Base-by-base conservation (phyloP, 495 filamentous ascomycete genomes). In the Aspergillus cavernicola region DNA sequence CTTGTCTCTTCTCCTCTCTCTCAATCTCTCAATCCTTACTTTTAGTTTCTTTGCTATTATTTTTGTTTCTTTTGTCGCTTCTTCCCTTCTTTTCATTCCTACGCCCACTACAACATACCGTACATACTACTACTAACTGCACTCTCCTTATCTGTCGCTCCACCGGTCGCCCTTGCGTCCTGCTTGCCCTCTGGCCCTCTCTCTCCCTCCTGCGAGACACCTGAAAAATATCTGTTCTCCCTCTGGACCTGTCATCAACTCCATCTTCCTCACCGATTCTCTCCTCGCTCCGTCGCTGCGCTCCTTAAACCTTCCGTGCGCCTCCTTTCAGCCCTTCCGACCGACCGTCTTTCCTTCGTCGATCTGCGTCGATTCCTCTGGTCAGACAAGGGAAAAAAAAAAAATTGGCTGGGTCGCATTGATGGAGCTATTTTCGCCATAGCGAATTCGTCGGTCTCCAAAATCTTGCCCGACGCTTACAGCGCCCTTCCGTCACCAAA, bases 401-500 rank as follows among this genome's bases (percentile, higher is more conserved):
- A 11, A 47, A 0, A 24, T 36, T 35, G 6, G 28, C 18, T 36
- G 8, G 44, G 44, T 48, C 47, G 53, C 53, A 50, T 57, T 56
- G 53, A 64, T 64, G 62, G 62, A 59, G 62, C 23, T 40, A 45
- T 38, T 52, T 37, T 38, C 36, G 39, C 50, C 52, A 38, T 58
- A 59, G 40, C 23, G 16, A 50, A 44, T 19, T 24, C 31, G 16
- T 48, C 41, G 15, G 15, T 47, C 26, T 44, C 13, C 20, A 13
- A 32, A 13, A 32, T 20, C 46, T 22, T 5, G 20, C 55, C 46
- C 46, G 41, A 36, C 4, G 3, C 38, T 39, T 22, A 37, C 50
- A 71, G 15, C 32, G 71, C 72, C 68, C 66, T 66, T 54, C 52
- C 66, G 36, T 59, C 67, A 35, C 18, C 44, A n/a, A n/a, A n/a